Base-by-base conservation (phyloP, 345 rosid species). In the Populus simonii region DNA sequence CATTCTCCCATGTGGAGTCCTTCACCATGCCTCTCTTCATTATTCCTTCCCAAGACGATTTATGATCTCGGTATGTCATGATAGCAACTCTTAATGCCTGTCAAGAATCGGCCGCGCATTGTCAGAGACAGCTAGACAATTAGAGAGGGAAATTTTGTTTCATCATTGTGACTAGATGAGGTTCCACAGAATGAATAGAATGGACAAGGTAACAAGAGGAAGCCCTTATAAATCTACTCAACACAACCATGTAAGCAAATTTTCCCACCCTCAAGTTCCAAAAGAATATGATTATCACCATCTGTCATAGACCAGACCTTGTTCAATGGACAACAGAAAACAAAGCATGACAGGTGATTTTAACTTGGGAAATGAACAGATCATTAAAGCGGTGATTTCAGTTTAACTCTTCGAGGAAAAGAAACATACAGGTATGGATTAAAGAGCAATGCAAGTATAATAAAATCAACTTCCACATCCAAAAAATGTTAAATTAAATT, bases 1-100 rank as follows among this genome's bases (percentile, higher is more conserved):
- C 99, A 51, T 89, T 92, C 76, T 96, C 90, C 99, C 99, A 92
- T 3, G 98, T 86, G 77, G 66, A 89, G 85, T 92, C 90, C 77
- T 63, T 82, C 41, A 68, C 78, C 94, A 93, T 91, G 15, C 97
- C 89, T 85, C 98, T 92, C 82, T 73, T 91, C 93, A 91, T 91
- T 80, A 95, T 82, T 49, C 91, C 94, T 76, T 78, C 81, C 99
- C 98, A 95, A 4, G 97, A 89, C 77, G 80, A 18, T 74, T 81
- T 93, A 76, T 90, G 88, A 80, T 92, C 94, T 86, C 87, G 87
- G 86, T 88, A 93, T 9, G 98, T 95, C 82, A 31, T 66, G 61
- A 87, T 82, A 70, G 98, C 96, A 53, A 80, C 62, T 80, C 91
- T 85, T 74, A 95, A 68, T 12, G 96, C 92, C 98, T 95, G 82